phyloP scores from a whole-genome alignment of 345 rosid species.

The Euphorbia tirucalli region DNA sequence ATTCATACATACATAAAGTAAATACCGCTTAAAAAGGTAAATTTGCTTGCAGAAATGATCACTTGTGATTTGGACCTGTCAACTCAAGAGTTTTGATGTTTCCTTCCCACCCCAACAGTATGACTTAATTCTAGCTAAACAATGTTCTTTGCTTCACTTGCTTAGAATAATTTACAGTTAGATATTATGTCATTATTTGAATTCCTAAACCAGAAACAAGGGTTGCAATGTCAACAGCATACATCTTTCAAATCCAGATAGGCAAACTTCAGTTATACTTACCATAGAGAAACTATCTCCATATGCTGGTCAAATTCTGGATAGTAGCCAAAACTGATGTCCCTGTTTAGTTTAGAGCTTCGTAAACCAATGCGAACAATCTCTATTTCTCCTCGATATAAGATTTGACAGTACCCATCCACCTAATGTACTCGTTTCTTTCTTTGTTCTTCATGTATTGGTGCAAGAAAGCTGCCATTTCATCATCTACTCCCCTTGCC shows the following conservation, averaged over 20 bases:
- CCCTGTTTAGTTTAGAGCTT: not conserved
- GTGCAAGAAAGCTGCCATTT: slow-evolving; percentile 76
- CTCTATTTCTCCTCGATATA: slow-evolving; percentile 52
- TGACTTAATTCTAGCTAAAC: not conserved
- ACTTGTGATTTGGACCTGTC: slow-evolving; percentile 10
- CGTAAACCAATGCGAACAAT: not conserved
- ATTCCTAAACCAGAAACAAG: not conserved
- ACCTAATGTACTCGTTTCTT: slow-evolving; percentile 58
- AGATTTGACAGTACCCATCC: slow-evolving; percentile 73
- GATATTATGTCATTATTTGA: not conserved
- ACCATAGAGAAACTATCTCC: not conserved
- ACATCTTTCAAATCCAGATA: not conserved
- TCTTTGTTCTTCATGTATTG: slow-evolving; percentile 69
- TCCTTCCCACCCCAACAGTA: not conserved
- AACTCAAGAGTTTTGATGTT: slow-evolving; percentile 2
- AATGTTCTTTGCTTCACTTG: slow-evolving; percentile 7
- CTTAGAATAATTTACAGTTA: not conserved
- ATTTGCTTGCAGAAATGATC: slow-evolving; percentile 9
- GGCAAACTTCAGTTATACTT: not conserved
- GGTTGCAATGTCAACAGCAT: not conserved
- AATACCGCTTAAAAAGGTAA: not conserved
- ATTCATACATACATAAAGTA: not conserved
- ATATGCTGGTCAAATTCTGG: not conserved
- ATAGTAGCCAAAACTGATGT: not conserved
- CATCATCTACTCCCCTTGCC: slow-evolving; percentile 61